Percentiles rank a stretch among this genome's conserved stretches.
Evolutionary conservation across 768 basidiomycete species (phyloP).

Genomic region (Phanerochaete sordida): DNA sequence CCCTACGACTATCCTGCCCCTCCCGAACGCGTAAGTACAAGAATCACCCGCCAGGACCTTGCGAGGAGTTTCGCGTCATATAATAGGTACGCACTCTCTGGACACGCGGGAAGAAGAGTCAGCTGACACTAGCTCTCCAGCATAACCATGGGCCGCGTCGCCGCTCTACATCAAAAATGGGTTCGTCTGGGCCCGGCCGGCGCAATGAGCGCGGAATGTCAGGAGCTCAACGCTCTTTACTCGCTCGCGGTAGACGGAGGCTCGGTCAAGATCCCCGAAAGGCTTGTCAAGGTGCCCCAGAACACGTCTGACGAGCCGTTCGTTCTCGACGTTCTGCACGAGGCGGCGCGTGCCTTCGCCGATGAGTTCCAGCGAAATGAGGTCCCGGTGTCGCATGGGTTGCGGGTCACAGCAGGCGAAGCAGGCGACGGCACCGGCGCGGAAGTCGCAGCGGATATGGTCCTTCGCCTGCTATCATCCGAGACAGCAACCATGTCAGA

Average conservation of each 20-base stretch:
- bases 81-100: conserved; percentile 42
- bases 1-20: conserved; percentile 67
- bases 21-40: conserved; percentile 46
- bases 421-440: conserved; percentile 15
- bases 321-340: conserved; percentile 50
- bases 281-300: conserved; percentile 48
- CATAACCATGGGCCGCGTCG: conserved; percentile 52
- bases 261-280: conserved; percentile 54
- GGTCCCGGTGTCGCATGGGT: conserved; percentile 10
- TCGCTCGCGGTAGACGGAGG: conserved; percentile 70
- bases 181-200: conserved; percentile 49
- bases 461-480: conserved; percentile 45
- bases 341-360: conserved; percentile 44
- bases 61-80: conserved; percentile 64
- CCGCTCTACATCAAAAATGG: conserved; percentile 60
- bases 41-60: conserved; percentile 53
- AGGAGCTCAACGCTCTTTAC: conserved; percentile 68
- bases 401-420: no score
- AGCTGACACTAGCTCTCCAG: conserved; percentile 26
- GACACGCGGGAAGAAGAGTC: not conserved
- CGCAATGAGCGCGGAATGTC: conserved; percentile 60
- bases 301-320: conserved; percentile 36
- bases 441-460: conserved; percentile 39
- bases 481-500: conserved; percentile 55
- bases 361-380: conserved; percentile 34